A percentile compares a stretch with the other conserved stretches of the same genome.
These are phyloP conservation scores for Escallonia rubra DNA, from an alignment of 129 eudicot genomes.

Conservation along the genomic window DNA sequence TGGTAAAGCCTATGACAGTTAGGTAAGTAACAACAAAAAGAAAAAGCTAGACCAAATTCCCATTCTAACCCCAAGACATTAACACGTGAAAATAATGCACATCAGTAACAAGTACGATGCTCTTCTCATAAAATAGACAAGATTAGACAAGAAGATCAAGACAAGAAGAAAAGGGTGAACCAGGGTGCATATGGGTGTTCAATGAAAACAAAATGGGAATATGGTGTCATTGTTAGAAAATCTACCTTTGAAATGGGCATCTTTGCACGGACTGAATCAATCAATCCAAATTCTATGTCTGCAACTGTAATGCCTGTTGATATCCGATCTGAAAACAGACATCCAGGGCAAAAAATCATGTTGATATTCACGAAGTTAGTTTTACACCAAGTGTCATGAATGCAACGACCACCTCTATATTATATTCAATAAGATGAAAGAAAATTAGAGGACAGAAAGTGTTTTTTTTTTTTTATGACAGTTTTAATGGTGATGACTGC, in stretches of 20 bases:
- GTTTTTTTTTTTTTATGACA: not conserved
- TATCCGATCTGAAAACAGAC: constrained; percentile 42
- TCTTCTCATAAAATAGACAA: too few species aligned
- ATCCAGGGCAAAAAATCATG: not conserved
- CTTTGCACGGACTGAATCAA: constrained; percentile 75
- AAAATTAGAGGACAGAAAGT: too few species aligned
- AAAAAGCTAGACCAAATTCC: not conserved
- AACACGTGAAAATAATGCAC: not conserved
- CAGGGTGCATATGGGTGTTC: too few species aligned
- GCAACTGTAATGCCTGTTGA: constrained; percentile 89
- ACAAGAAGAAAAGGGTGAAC: too few species aligned
- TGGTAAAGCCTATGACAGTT: not conserved
- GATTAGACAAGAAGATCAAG: too few species aligned
- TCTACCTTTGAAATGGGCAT: constrained; percentile 80
- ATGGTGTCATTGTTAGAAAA: not conserved
- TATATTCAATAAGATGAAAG: too few species aligned
- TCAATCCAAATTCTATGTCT: constrained; percentile 75
- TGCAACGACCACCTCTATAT: too few species aligned
- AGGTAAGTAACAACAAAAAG: too few species aligned
- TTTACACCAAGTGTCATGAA: not conserved
- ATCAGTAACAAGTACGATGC: too few species aligned
- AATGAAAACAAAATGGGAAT: not conserved
- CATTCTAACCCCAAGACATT: not conserved
- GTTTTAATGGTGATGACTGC: not conserved
- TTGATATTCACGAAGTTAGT: constrained; percentile 6